Percentiles rank a stretch among this genome's conserved stretches.
Conservation (phyloP, 352 stramenopile species). For the Phytophthora cryptogea region DNA sequence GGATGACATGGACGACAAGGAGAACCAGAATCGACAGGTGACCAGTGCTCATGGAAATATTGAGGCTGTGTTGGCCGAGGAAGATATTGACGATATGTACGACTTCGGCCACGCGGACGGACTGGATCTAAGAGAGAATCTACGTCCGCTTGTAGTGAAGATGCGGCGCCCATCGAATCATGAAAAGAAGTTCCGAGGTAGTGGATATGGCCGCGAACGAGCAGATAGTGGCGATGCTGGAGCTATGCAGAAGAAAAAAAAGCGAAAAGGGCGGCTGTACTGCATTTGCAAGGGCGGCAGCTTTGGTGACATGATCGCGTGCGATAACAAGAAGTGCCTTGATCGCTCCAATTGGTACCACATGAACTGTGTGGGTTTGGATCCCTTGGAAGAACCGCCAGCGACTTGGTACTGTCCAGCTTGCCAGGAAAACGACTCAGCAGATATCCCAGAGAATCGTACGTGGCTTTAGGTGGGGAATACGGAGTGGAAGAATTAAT, state of each 20-base stretch:
- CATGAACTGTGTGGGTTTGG: slow-evolving; percentile 72
- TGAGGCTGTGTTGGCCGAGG: slow-evolving; percentile 14
- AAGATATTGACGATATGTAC: slow-evolving; percentile 27
- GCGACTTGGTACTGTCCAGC: slow-evolving; percentile 81
- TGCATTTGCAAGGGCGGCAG: slow-evolving; percentile 78
- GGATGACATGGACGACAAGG: slow-evolving; percentile 25
- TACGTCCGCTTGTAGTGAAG: slow-evolving; percentile 24
- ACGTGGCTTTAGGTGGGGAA: slow-evolving; percentile 15
- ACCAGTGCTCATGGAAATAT: slow-evolving; percentile 9
- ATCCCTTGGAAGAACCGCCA: slow-evolving; percentile 50
- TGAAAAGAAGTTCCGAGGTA: slow-evolving; percentile 20
- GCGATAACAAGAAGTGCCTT: slow-evolving; percentile 78
- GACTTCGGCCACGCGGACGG: slow-evolving; percentile 16
- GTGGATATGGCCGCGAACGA: slow-evolving; percentile 11
- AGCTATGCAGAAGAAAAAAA: slow-evolving; percentile 47
- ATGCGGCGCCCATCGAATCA: slow-evolving; percentile 13
- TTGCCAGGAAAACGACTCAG: slow-evolving; percentile 54
- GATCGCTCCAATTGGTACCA: slow-evolving; percentile 88
- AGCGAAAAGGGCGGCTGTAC: slow-evolving; percentile 72
- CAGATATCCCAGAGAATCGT: slow-evolving; percentile 77
- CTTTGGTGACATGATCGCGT: slow-evolving; percentile 86
- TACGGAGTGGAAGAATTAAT: neutral
- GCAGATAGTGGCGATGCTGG: slow-evolving; percentile 14
- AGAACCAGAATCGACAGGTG: slow-evolving; percentile 32
- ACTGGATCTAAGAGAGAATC: neutral